A percentile compares a stretch with the other conserved stretches of the same genome.
phyloP scores from a whole-genome alignment of 2,329 filamentous ascomycete species.

The Colletotrichum somersetense region DNA sequence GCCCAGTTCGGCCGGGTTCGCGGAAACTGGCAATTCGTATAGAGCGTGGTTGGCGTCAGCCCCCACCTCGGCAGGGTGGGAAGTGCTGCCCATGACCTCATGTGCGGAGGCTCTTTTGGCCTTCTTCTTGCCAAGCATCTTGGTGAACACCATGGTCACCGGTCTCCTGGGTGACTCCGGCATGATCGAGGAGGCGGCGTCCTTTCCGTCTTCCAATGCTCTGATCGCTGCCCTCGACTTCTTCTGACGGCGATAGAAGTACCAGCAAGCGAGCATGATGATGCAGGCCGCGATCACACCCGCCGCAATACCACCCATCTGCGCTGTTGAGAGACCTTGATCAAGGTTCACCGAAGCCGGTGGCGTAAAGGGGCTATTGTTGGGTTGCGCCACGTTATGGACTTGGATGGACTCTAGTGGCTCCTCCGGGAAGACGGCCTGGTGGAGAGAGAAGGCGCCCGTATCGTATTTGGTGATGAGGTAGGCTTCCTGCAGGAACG shows the following conservation, averaged over 20 bases:
- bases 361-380: conserved; percentile 60
- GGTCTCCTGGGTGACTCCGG: conserved; percentile 53
- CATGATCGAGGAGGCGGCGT: conserved; percentile 52
- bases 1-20: conserved; percentile 64
- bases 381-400: conserved; percentile 56
- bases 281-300: conserved; percentile 53
- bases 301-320: conserved; percentile 62
- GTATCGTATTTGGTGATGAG: conserved; percentile 69
- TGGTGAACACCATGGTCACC: conserved; percentile 58
- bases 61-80: conserved; percentile 55
- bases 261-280: conserved; percentile 48
- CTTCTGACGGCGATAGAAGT: conserved; percentile 52
- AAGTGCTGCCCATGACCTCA: conserved; percentile 47
- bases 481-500: conserved; percentile 78
- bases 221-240: conserved; percentile 46
- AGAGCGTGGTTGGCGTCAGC: conserved; percentile 62
- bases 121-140: conserved; percentile 55
- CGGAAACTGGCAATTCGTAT: conserved; percentile 64
- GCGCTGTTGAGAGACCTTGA: conserved; percentile 53
- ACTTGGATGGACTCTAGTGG: conserved; percentile 56
- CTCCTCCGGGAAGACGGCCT: conserved; percentile 65
- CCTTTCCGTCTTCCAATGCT: conserved; percentile 51
- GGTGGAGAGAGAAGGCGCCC: conserved; percentile 65
- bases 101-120: conserved; percentile 45
- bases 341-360: conserved; percentile 37